phyloP scores from a whole-genome alignment of 257 asterid genomes.

The Asclepias syriaca region DNA sequence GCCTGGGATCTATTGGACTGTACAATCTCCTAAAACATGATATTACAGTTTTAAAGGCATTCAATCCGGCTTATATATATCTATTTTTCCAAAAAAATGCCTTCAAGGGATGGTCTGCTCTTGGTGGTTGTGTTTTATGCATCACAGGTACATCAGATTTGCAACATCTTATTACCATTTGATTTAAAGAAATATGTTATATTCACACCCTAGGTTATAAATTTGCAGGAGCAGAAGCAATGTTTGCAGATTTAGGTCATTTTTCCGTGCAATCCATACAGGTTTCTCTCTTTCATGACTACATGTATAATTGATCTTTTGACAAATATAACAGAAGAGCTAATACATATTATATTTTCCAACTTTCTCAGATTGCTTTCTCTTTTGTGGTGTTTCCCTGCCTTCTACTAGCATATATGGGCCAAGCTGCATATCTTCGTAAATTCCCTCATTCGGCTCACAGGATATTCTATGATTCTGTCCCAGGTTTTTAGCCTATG shows the following conservation, averaged over 20 bases:
- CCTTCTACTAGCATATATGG: constrained; percentile 90
- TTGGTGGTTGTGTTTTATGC: constrained; percentile 97
- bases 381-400: constrained; percentile 81
- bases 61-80: constrained; percentile 81
- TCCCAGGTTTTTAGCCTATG: constrained; percentile 65
- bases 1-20: constrained; percentile 75
- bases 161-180: background rate
- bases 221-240: constrained; percentile 91
- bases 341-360: constrained; percentile 8
- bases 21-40: constrained; percentile 74
- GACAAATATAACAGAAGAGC: background rate
- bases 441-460: constrained; percentile 57
- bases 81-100: constrained; percentile 70
- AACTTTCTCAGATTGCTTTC: constrained; percentile 71
- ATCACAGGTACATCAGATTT: constrained; percentile 63
- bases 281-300: constrained; percentile 32
- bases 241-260: constrained; percentile 98
- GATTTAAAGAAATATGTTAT: too few species aligned
- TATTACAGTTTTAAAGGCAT: constrained; percentile 58
- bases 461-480: constrained; percentile 69
- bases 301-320: background rate
- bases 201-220: background rate
- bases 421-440: constrained; percentile 91
- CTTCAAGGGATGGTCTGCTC: constrained; percentile 78
- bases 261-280: constrained; percentile 89